A percentile compares a stretch with the other conserved stretches of the same genome.
Conservation (phyloP, 306 rosid species). For the Acacia acuminata region DNA sequence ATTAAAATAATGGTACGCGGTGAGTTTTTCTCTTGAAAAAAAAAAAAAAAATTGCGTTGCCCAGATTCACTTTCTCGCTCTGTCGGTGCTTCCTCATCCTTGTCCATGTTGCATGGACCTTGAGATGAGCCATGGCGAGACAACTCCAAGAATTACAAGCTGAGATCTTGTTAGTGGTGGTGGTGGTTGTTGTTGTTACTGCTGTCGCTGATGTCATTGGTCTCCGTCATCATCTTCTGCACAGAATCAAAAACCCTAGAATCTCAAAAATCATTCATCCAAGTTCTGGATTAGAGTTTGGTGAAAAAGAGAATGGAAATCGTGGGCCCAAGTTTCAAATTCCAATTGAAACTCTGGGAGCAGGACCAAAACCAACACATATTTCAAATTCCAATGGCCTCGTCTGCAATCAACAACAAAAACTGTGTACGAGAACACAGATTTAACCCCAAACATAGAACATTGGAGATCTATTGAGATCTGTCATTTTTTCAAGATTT, state of each 20-base stretch:
- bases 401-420: no score
- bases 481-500: no score
- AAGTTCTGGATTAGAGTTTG: background rate
- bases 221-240: slow-evolving; percentile 31
- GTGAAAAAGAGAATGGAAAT: background rate
- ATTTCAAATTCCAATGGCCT: no score
- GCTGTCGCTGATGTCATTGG: slow-evolving; percentile 33
- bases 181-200: slow-evolving; percentile 11
- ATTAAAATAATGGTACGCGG: no score
- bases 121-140: slow-evolving; percentile 49
- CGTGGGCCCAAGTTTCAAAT: background rate
- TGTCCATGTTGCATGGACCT: slow-evolving; percentile 45
- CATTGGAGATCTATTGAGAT: no score
- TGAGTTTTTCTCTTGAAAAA: no score
- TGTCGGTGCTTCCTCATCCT: slow-evolving; percentile 72
- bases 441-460: no score
- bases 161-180: slow-evolving; percentile 55
- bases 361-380: no score
- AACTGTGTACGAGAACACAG: no score
- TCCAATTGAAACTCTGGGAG: background rate
- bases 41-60: no score
- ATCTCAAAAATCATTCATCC: slow-evolving; percentile 31
- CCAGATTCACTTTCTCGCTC: slow-evolving; percentile 35
- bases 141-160: slow-evolving; percentile 58
- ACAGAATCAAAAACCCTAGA: slow-evolving; percentile 43